Percentiles rank a stretch among this genome's conserved stretches.
phyloP scores from a whole-genome alignment of 2,329 filamentous ascomycete genomes.

The Talaromyces verruculosus region DNA sequence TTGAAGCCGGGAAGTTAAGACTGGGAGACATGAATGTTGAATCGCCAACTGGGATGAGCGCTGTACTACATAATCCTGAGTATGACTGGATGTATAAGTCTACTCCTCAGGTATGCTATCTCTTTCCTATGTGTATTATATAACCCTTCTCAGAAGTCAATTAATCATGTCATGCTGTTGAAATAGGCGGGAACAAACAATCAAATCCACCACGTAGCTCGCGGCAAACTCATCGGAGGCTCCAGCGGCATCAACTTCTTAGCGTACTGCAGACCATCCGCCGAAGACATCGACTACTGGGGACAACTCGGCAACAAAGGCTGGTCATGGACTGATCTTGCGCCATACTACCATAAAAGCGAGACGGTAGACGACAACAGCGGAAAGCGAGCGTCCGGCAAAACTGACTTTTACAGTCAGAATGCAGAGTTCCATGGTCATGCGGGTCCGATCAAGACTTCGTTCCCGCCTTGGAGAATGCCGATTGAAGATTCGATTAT shows the following conservation, averaged over 20 bases:
- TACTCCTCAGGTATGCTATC: neutral
- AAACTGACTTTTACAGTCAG: neutral
- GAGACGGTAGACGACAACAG: neutral
- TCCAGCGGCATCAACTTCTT: slow-evolving; percentile 2
- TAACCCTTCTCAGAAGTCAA: too few relatives aligned
- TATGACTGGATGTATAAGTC: slow-evolving; percentile 13
- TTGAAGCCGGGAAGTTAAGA: neutral
- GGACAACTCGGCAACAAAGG: neutral
- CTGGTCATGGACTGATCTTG: slow-evolving; percentile 9
- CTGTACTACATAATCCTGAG: neutral
- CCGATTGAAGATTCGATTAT: neutral
- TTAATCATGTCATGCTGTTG: too few relatives aligned
- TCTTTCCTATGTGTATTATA: too few relatives aligned
- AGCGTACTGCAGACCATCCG: neutral
- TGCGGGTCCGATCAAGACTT: slow-evolving; percentile 1
- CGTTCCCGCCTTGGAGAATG: neutral
- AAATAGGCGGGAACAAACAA: slow-evolving; percentile 1
- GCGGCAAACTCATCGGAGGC: neutral
- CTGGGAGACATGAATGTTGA: slow-evolving; percentile 5
- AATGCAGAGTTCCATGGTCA: neutral
- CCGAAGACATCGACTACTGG: slow-evolving; percentile 3
- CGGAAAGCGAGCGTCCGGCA: neutral
- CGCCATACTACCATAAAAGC: neutral
- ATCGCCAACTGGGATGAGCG: neutral
- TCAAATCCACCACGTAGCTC: slow-evolving; percentile 1